A percentile compares a stretch with the other conserved stretches of the same genome.
Conservation (phyloP, 495 filamentous ascomycete species). For the Aspergillus taichungensis region DNA sequence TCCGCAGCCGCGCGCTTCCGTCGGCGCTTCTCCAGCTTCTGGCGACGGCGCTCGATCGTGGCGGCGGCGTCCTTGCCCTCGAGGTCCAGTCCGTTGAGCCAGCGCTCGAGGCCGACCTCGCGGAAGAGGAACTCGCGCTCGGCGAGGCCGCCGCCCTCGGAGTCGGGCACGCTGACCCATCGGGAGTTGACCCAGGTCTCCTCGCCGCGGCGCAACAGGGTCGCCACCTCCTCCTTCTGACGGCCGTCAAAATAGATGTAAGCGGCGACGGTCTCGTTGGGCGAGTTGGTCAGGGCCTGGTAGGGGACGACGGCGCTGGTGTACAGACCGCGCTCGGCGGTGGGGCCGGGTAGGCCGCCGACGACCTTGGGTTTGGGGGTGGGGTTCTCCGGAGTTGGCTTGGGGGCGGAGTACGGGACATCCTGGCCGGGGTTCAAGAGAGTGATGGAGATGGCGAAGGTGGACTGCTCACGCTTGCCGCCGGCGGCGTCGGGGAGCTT, state of each 20-base stretch:
- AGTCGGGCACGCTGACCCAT: slow-evolving; percentile 89
- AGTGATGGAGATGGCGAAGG: slow-evolving; percentile 94
- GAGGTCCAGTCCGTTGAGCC: slow-evolving; percentile 90
- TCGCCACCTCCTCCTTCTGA: slow-evolving; percentile 94
- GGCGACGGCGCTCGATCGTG: slow-evolving; percentile 76
- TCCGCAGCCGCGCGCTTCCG: slow-evolving; percentile 51
- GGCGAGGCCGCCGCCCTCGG: slow-evolving; percentile 86
- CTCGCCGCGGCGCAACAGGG: slow-evolving; percentile 81
- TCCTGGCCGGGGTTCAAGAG: slow-evolving; percentile 80
- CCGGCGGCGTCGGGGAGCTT: slow-evolving; percentile 58
- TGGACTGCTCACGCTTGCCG: slow-evolving; percentile 77
- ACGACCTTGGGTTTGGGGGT: slow-evolving; percentile 72
- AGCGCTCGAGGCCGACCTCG: slow-evolving; percentile 90
- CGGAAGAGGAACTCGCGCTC: slow-evolving; percentile 97
- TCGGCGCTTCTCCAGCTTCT: slow-evolving; percentile 80
- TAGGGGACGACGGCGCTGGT: slow-evolving; percentile 65
- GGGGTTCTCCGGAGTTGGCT: slow-evolving; percentile 60
- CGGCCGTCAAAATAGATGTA: slow-evolving; percentile 99
- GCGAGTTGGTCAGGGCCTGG: slow-evolving; percentile 74
- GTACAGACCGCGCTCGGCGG: slow-evolving; percentile 45
- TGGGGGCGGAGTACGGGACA: slow-evolving; percentile 83
- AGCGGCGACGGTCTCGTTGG: slow-evolving; percentile 93
- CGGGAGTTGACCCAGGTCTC: slow-evolving; percentile 99
- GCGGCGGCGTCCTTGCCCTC: slow-evolving; percentile 81
- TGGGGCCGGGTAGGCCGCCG: slow-evolving; percentile 54